Percentiles rank a stretch among this genome's conserved stretches.
Conservation (phyloP, 139 green algal species). For the Klebsormidium nitens region DNA sequence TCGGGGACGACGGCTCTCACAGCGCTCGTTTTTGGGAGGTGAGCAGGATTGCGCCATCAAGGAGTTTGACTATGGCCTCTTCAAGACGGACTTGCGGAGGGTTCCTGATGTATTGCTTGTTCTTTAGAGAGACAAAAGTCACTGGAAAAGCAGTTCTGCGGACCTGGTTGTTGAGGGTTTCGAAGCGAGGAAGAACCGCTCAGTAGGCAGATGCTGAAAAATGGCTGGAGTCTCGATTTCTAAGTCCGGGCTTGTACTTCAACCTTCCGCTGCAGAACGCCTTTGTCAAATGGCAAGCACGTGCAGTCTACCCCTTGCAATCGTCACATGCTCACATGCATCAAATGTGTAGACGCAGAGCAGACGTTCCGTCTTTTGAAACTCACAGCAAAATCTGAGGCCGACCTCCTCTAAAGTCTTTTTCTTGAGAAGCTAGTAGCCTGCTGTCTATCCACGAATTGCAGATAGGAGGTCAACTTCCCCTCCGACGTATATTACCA, state of each 20-base stretch:
- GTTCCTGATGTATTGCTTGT: background rate
- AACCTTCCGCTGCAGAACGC: no score
- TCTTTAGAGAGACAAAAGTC: background rate
- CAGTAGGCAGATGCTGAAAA: background rate
- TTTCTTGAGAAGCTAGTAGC: background rate
- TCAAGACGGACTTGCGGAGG: background rate
- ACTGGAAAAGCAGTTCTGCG: background rate
- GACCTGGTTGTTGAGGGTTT: background rate
- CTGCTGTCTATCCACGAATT: background rate
- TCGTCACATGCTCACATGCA: no score
- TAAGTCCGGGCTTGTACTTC: no score
- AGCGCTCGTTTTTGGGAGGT: conserved; percentile 41
- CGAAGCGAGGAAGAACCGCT: background rate
- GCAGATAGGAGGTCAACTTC: background rate
- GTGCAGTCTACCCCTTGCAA: no score
- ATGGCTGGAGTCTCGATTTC: no score
- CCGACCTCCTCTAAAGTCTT: background rate
- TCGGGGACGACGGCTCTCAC: conserved; percentile 44
- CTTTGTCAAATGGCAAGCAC: no score
- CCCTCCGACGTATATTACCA: background rate
- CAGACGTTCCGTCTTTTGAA: background rate
- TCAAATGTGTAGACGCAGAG: background rate
- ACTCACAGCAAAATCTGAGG: background rate
- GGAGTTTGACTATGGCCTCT: background rate
- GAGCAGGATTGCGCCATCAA: background rate